Evolutionary conservation across 352 stramenopile genomes (phyloP), one percentile per base, ranked within the genome.

Genomic region (Phytophthora citrophthora): DNA sequence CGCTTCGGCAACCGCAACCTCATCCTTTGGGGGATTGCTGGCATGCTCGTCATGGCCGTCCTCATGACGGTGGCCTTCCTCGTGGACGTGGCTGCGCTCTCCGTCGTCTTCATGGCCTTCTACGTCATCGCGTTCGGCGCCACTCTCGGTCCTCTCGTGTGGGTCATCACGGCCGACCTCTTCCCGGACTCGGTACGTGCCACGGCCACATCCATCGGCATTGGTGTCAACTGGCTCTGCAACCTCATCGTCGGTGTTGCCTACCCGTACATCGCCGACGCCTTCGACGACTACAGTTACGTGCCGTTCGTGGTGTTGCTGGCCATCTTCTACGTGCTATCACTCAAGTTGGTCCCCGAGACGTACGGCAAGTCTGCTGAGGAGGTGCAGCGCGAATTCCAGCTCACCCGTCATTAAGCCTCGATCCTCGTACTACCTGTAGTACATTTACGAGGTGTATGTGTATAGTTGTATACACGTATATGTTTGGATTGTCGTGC

Each of bases 261-360:
- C 41, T 61, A 61, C 54, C 54, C 54, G 54, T 61, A 61, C 43
- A 61, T 61, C 54, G 54, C 54, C 43, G 54, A 61, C 31, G 54
- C 54, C 31, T 61, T 61, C 41, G 54, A 61, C 41, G 54, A 61
- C 54, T 61, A 61, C 54, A 61, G 54, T 18, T 61, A 61, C 31
- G 54, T 61, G 18, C 54, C 54, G 31, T 61, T 61, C 54, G 54
- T 61, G 40, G 40, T 24, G 40, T 29, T 54, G 13, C n/a, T 54
- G 48, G 54, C 43, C 3, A 62, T 54, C 23, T 62, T 62, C 43
- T 62, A 54, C 54, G 54, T 38, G 12, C 31, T 62, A 31, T 46
- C 54, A 16, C 54, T 62, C 43, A 62, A 54, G 31, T 7, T 62
- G 12, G 54, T 62, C 15, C 54, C 54, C 15, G 41, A 54, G 43